Percentiles rank a stretch among this genome's conserved stretches.
phyloP scores from a whole-genome alignment of 768 basidiomycete species.

The Leccinum aurantiacum region DNA sequence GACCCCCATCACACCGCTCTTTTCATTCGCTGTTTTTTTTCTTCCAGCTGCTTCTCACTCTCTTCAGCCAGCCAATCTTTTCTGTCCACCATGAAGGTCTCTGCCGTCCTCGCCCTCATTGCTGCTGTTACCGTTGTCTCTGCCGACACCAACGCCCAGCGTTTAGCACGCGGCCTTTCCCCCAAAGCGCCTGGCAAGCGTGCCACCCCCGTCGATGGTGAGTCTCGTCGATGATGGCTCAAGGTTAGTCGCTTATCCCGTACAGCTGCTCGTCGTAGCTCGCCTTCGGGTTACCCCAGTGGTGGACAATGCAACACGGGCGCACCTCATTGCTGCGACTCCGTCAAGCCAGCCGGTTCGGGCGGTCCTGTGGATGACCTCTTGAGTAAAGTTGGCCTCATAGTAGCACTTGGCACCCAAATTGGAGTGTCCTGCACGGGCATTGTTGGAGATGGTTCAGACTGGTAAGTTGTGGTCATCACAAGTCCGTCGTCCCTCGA shows the following conservation, averaged over 20 bases:
- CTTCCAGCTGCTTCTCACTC: not conserved
- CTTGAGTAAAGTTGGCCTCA: fast-evolving
- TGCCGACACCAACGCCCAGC: conserved; percentile 52
- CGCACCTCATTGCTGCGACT: conserved; percentile 20
- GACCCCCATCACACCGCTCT: not conserved
- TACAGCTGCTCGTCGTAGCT: conserved; percentile 36
- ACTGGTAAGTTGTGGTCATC: conserved; percentile 17
- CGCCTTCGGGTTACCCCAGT: conserved; percentile 37
- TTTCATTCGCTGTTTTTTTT: not conserved
- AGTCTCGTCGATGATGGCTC: conserved; percentile 7
- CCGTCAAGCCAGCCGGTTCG: fast-evolving
- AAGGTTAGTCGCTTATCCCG: not conserved
- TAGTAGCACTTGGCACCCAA: fast-evolving
- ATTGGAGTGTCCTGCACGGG: conserved; percentile 37
- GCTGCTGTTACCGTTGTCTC: conserved; percentile 39
- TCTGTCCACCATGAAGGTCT: conserved; percentile 29
- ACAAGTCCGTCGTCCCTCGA: not conserved
- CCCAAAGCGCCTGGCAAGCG: conserved; percentile 44
- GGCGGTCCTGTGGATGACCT: not conserved
- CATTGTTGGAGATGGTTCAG: conserved; percentile 15
- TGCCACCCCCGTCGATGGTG: conserved; percentile 36
- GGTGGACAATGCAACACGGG: conserved; percentile 21
- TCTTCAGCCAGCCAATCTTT: no score
- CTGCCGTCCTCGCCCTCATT: conserved; percentile 36
- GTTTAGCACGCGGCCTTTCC: conserved; percentile 53